Percentiles rank a stretch among this genome's conserved stretches.
Evolutionary conservation across 2,329 filamentous ascomycete genomes (phyloP).

Genomic region (Albifimbria verrucaria): DNA sequence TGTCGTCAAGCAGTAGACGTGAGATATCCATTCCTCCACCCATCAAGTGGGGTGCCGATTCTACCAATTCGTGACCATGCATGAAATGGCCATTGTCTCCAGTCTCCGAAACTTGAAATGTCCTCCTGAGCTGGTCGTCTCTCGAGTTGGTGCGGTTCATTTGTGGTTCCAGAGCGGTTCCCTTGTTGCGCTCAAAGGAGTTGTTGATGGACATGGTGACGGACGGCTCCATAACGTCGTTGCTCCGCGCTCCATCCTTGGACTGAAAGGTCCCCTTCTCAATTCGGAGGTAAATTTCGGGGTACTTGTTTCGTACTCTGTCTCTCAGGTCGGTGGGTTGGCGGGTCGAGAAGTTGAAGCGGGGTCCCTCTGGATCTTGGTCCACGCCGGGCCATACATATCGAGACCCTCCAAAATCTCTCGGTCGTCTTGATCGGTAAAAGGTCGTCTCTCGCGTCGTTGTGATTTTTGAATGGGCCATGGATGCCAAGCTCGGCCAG

Average conservation of each 20-base stretch:
- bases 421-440: slow-evolving; percentile 60
- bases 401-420: slow-evolving; percentile 60
- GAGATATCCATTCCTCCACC: slow-evolving; percentile 61
- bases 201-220: slow-evolving; percentile 48
- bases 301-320: slow-evolving; percentile 61
- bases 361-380: slow-evolving; percentile 59
- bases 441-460: slow-evolving; percentile 57
- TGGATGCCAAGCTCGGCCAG: slow-evolving; percentile 57
- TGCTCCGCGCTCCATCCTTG: slow-evolving; percentile 37
- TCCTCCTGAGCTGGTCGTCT: slow-evolving; percentile 47
- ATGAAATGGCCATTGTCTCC: slow-evolving; percentile 18
- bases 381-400: slow-evolving; percentile 61
- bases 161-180: slow-evolving; percentile 35
- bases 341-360: slow-evolving; percentile 54
- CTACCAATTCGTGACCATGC: slow-evolving; percentile 41
- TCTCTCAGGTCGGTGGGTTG: slow-evolving; percentile 63
- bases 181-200: slow-evolving; percentile 36
- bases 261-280: slow-evolving; percentile 51
- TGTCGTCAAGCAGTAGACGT: slow-evolving; percentile 55
- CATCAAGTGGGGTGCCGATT: slow-evolving; percentile 36
- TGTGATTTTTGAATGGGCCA: slow-evolving; percentile 59
- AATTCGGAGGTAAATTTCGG: slow-evolving; percentile 53
- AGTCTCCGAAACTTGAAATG: slow-evolving; percentile 30
- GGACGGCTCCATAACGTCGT: slow-evolving; percentile 47
- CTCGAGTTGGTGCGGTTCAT: slow-evolving; percentile 38